Conservation (phyloP, 1,139 yeast species). For the Candida sp. region DNA sequence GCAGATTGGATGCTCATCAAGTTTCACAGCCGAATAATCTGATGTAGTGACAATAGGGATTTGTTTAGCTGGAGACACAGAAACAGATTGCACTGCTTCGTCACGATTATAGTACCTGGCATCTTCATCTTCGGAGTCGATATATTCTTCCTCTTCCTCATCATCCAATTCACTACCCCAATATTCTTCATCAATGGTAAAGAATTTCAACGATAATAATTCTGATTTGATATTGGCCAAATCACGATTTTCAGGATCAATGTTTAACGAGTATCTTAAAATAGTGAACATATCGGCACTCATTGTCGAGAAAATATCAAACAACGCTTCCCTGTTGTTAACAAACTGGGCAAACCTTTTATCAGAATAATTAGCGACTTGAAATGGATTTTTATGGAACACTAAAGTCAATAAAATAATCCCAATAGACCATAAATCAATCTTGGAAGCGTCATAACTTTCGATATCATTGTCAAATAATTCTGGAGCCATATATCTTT, state of each 20-base stretch:
- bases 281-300: slow-evolving; percentile 84
- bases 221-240: slow-evolving; percentile 58
- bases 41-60: slow-evolving; percentile 1
- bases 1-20: slow-evolving; percentile 1
- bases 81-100: slow-evolving; percentile 4
- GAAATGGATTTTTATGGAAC: slow-evolving; percentile 89
- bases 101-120: slow-evolving; percentile 16
- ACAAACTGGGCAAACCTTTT: slow-evolving; percentile 87
- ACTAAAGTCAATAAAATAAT: slow-evolving; percentile 80
- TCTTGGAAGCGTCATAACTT: slow-evolving; percentile 78
- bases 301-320: slow-evolving; percentile 91
- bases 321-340: slow-evolving; percentile 80
- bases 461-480: slow-evolving; percentile 60
- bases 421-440: slow-evolving; percentile 94
- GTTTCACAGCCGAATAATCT: background rate
- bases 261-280: slow-evolving; percentile 70
- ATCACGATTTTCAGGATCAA: slow-evolving; percentile 86
- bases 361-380: slow-evolving; percentile 79
- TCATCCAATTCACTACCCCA: slow-evolving; percentile 46
- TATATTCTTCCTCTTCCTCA: slow-evolving; percentile 25
- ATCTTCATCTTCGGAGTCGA: slow-evolving; percentile 13
- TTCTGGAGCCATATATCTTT: slow-evolving; percentile 98
- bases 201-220: slow-evolving; percentile 55
- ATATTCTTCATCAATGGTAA: slow-evolving; percentile 84
- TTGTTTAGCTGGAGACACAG: slow-evolving; percentile 5